phyloP scores from a whole-genome alignment of 805 yeast species.

The Starmerella roubikii region DNA sequence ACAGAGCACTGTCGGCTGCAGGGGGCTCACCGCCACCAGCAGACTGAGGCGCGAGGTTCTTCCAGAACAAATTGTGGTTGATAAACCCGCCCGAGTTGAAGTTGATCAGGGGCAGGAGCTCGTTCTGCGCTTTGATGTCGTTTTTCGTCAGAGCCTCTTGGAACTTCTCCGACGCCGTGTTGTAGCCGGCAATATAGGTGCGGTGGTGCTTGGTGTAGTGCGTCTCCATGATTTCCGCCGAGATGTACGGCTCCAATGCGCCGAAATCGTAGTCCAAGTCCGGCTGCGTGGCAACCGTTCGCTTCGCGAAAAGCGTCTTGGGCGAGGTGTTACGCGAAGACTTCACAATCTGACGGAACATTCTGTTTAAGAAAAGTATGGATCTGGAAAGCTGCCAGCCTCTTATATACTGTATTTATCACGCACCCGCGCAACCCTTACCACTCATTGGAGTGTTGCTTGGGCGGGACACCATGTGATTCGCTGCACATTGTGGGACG shows the following conservation, averaged over 20 bases:
- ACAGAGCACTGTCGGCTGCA: constrained; percentile 40
- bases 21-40: constrained; percentile 65
- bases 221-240: constrained; percentile 70
- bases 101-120: constrained; percentile 60
- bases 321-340: constrained; percentile 5
- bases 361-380: no score
- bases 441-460: no score
- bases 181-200: constrained; percentile 77
- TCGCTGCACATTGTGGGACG: no score
- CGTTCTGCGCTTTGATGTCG: constrained; percentile 43
- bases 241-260: constrained; percentile 74
- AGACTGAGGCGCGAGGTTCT: constrained; percentile 63
- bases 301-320: constrained; percentile 7
- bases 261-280: constrained; percentile 72
- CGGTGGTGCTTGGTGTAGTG: constrained; percentile 89
- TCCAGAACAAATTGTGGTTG: constrained; percentile 82
- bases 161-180: constrained; percentile 60
- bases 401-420: no score
- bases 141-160: constrained; percentile 48
- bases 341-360: constrained; percentile 10
- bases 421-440: no score
- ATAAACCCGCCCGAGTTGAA: constrained; percentile 89
- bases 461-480: no score
- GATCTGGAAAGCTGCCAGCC: no score
- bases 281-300: constrained; percentile 46